phyloP scores from a whole-genome alignment of 2,329 filamentous ascomycete species.

The Lecanosticta acicola region DNA sequence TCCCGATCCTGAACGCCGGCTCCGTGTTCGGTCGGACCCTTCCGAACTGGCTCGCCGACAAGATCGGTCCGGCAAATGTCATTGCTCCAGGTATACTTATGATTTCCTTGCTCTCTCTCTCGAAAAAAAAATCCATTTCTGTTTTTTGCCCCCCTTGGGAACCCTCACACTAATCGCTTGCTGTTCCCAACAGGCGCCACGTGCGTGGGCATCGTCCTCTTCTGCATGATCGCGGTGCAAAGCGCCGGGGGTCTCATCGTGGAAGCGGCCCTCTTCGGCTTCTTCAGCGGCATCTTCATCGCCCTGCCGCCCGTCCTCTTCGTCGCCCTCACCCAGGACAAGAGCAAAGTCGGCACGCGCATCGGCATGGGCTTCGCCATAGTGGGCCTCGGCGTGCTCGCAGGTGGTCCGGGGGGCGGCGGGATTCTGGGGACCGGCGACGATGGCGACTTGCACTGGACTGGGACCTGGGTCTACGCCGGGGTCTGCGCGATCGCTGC shows the following conservation, averaged over 20 bases:
- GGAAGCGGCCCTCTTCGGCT: conserved; percentile 36
- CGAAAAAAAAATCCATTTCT: too few species aligned
- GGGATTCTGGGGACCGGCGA: conserved; percentile 56
- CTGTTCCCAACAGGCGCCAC: conserved; percentile 29
- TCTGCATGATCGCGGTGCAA: conserved; percentile 36
- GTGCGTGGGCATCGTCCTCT: conserved; percentile 32
- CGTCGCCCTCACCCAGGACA: conserved; percentile 37
- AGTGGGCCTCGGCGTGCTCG: conserved; percentile 32
- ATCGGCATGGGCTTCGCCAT: conserved; percentile 31
- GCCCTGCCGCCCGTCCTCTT: conserved; percentile 40
- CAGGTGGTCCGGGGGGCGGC: conserved; percentile 34
- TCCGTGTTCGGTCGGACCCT: conserved; percentile 39
- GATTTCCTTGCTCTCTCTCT: too few species aligned
- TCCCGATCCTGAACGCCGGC: conserved; percentile 39
- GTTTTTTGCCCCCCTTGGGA: too few species aligned
- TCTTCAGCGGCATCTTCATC: conserved; percentile 42
- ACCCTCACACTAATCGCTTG: too few species aligned
- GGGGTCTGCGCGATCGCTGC: conserved; percentile 25
- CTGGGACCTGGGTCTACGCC: conserved; percentile 32
- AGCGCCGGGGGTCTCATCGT: conserved; percentile 33
- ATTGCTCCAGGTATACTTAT: conserved; percentile 24
- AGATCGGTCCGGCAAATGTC: conserved; percentile 36
- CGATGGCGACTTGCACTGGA: conserved; percentile 54
- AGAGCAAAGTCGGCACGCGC: conserved; percentile 38
- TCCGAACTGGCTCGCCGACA: conserved; percentile 37